Percentiles rank a stretch among this genome's conserved stretches.
phyloP scores from a whole-genome alignment of 164 flowering plant species.

The Kingdonia uniflora region DNA sequence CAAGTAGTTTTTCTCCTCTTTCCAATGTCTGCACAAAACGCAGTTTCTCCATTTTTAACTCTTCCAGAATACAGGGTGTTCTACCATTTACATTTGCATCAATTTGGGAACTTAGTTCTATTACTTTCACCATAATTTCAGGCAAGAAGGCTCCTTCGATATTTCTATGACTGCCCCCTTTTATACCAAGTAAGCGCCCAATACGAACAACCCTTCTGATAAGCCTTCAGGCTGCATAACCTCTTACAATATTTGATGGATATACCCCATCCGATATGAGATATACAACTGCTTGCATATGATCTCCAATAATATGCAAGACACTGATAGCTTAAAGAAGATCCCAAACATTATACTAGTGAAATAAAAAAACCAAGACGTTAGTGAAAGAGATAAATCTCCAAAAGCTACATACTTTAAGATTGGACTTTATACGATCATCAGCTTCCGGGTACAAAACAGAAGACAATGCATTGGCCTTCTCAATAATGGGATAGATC shows the following conservation, averaged over 20 bases:
- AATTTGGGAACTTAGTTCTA: conserved; percentile 58
- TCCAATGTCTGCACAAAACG: conserved; percentile 81
- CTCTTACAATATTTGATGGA: conserved; percentile 96
- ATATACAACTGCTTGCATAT: conserved; percentile 83
- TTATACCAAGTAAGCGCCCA: conserved; percentile 82
- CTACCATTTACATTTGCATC: conserved; percentile 56
- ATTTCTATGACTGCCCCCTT: conserved; percentile 48
- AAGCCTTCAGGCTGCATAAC: conserved; percentile 85
- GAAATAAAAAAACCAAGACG: conserved; percentile 9
- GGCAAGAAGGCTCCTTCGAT: conserved; percentile 71
- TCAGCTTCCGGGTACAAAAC: conserved; percentile 53
- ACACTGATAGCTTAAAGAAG: background rate
- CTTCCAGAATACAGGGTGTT: conserved; percentile 60
- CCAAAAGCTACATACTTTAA: conserved; percentile 45
- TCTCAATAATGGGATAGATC: conserved; percentile 88
- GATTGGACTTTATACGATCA: conserved; percentile 49
- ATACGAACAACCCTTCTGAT: conserved; percentile 81
- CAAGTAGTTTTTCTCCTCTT: conserved; percentile 93
- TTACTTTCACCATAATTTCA: conserved; percentile 60
- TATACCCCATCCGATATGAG: conserved; percentile 90
- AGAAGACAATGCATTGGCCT: conserved; percentile 64
- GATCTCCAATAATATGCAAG: conserved; percentile 80
- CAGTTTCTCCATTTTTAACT: conserved; percentile 73
- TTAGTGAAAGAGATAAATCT: background rate
- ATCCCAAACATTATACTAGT: background rate